These are phyloP conservation scores for Ganoderma boninense DNA, from an alignment of 1,284 basidiomycete species.

Conservation along the genomic window DNA sequence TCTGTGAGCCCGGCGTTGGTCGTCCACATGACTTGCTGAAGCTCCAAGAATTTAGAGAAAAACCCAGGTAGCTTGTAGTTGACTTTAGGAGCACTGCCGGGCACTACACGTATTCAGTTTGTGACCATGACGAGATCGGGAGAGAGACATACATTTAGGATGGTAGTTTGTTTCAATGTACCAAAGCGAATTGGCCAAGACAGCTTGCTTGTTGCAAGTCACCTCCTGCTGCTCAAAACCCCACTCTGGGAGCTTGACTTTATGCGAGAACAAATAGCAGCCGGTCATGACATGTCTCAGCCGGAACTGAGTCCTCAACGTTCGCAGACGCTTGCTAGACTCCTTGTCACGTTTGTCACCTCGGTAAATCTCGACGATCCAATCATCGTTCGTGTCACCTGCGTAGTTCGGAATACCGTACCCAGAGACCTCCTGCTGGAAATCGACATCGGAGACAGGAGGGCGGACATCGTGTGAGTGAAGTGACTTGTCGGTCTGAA, in stretches of 20 bases:
- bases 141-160: conserved; percentile 67
- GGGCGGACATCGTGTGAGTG: conserved; percentile 96
- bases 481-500: conserved; percentile 84
- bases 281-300: conserved; percentile 88
- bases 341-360: conserved; percentile 73
- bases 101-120: conserved; percentile 55
- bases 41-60: conserved; percentile 89
- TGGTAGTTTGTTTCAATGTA: conserved; percentile 91
- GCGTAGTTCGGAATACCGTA: conserved; percentile 91
- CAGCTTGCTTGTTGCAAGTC: conserved; percentile 97
- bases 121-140: not conserved
- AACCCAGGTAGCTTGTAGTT: conserved; percentile 92
- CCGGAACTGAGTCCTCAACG: conserved; percentile 86
- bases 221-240: conserved; percentile 98
- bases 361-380: conserved; percentile 88
- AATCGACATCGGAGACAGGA: conserved; percentile 97
- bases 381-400: conserved; percentile 96
- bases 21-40: conserved; percentile 98
- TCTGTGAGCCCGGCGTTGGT: conserved; percentile 97
- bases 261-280: conserved; percentile 98
- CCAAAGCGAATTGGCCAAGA: conserved; percentile 92
- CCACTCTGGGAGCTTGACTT: conserved; percentile 97
- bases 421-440: conserved; percentile 97
- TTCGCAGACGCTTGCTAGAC: conserved; percentile 77
- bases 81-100: conserved; percentile 76